Percentiles rank a stretch among this genome's conserved stretches.
phyloP scores from a whole-genome alignment of 805 yeast genomes.

The Candida saitoana region DNA sequence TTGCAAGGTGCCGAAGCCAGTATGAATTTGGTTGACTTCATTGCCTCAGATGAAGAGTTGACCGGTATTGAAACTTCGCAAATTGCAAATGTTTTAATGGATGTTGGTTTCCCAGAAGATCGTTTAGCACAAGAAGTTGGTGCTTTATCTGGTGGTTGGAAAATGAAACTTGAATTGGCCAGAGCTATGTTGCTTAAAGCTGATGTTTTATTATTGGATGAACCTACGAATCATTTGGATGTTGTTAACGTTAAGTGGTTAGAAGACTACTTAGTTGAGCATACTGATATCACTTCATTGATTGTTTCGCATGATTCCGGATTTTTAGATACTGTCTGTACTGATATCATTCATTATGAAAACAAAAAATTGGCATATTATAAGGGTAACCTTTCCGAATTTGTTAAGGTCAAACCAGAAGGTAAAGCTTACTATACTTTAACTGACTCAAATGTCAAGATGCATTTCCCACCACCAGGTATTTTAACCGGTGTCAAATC shows the following conservation, averaged over 20 bases:
- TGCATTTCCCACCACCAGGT: constrained; percentile 99
- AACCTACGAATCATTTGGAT: constrained; percentile 98
- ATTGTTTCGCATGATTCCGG: constrained; percentile 98
- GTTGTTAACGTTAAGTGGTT: constrained; percentile 92
- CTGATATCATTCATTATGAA: constrained; percentile 95
- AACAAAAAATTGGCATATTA: constrained; percentile 90
- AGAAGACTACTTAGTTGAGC: constrained; percentile 76
- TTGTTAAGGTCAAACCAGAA: constrained; percentile 89
- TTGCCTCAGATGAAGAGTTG: constrained; percentile 85
- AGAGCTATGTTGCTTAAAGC: constrained; percentile 98
- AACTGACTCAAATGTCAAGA: constrained; percentile 87
- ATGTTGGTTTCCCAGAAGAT: constrained; percentile 89
- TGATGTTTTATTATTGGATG: constrained; percentile 89
- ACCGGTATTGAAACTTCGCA: constrained; percentile 58
- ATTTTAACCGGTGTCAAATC: constrained; percentile 96
- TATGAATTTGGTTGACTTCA: constrained; percentile 81
- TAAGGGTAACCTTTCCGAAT: constrained; percentile 91
- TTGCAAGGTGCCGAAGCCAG: constrained; percentile 93
- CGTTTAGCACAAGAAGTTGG: constrained; percentile 90
- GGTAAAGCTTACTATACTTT: constrained; percentile 94
- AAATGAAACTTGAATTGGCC: constrained; percentile 97
- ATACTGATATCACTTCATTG: constrained; percentile 85
- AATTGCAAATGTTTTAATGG: constrained; percentile 68
- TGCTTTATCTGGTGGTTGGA: constrained; percentile 98
- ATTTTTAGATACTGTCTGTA: constrained; percentile 90